Conservation (phyloP, 257 asterid genomes). For the Capsicum rhomboideum region DNA sequence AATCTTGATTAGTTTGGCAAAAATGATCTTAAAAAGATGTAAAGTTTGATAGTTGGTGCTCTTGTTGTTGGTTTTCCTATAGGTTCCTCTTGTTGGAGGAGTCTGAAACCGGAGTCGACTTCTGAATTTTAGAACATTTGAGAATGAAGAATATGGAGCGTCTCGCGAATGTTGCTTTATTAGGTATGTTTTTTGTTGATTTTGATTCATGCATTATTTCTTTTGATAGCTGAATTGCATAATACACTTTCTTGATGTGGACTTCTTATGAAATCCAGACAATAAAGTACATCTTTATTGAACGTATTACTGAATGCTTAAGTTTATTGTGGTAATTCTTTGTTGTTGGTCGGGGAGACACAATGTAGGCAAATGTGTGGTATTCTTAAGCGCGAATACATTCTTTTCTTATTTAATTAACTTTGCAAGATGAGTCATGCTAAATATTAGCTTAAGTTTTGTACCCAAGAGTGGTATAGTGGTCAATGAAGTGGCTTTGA, state of each 20-base stretch:
- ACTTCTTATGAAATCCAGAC: background rate
- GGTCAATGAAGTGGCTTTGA: background rate
- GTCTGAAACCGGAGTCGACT: background rate
- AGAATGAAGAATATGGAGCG: slow-evolving; percentile 34
- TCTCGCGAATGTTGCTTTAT: slow-evolving; percentile 34
- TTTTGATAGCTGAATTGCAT: background rate
- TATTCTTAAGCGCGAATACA: background rate
- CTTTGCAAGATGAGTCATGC: background rate
- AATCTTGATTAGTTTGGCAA: no score
- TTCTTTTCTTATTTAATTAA: background rate
- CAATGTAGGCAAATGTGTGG: background rate
- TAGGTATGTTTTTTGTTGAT: slow-evolving; percentile 12
- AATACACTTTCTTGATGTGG: background rate
- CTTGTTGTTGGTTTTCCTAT: background rate
- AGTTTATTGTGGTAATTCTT: background rate
- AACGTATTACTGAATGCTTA: background rate
- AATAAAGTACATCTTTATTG: background rate
- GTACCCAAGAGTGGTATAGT: background rate
- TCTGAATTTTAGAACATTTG: background rate
- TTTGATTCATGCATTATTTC: background rate
- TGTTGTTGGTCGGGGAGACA: background rate
- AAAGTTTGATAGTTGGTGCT: background rate
- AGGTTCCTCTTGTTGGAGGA: background rate
- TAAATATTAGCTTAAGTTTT: background rate
- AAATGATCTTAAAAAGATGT: no score